Evolutionary conservation across 768 basidiomycete genomes (phyloP), one percentile per base, ranked within the genome.

Genomic region (Paxillus involutus): DNA sequence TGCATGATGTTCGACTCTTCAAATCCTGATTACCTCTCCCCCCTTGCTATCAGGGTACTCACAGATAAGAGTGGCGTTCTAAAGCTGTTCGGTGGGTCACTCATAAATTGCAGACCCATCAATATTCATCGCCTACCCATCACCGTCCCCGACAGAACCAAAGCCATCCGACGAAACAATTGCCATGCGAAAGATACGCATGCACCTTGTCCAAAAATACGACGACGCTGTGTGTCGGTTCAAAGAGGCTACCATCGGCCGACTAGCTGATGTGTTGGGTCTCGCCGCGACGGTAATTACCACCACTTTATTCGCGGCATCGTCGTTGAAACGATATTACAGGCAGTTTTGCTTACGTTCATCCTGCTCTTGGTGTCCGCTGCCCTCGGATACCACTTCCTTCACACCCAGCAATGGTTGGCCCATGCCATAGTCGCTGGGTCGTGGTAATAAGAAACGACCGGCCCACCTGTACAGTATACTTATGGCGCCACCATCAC

Each of bases 201-300:
- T 71, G 11, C 54, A 40, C 12, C 43, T 64, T 29, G 57, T 71
- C 16, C 68, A 62, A 1, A 55, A 59, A 17, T 60, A 42, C 30
- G 58, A 67, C 7, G 55, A 69, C 2, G 37, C 55, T 5, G 52
- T 52, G 41, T 9, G 16, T 13, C 26, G 19, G 3, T 3, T 67
- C 1, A 55, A 64, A 32, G 67, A 64, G 0, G 69, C 59, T 19
- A 71, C 63, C n/a, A 56, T 68, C 4, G 63, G 69, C 40, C 44
- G 69, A 12, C 50, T 66, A 4, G 56, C 42, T 29, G 64, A 66
- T n/a, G 55, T 50, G 16, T 59, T 67, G 5, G 64, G 64, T 2
- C 24, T 65, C 14, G 6, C 59, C 37, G 41, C 9, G 6, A 67
- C 65, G 49, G 57, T 59, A 26, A 29, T 11, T 17, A 11, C 16